Evolutionary conservation across 768 basidiomycete genomes (phyloP), one percentile per base, ranked within the genome.

Genomic region (Xerocomus spinulosus): DNA sequence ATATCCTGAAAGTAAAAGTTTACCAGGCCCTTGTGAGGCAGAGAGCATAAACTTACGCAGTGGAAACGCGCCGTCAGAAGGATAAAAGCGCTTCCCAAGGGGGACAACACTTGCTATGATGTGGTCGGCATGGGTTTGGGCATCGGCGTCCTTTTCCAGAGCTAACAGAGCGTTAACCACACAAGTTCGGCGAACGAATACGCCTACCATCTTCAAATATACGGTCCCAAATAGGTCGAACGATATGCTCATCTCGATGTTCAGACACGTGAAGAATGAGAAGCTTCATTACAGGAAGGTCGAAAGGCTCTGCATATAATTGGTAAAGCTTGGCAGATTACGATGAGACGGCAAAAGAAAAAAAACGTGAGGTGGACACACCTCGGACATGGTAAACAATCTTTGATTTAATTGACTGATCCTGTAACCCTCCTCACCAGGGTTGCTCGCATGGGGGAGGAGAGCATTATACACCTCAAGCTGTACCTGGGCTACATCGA

Each of bases 401-500:
- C 71, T 71, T 56, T 72, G 75, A 25, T 78, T 77, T 33, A 87
- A 67, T n/a, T 73, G 59, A 49, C 73, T 76, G 57, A 88, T 79
- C 55, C 80, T 77, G 48, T 79, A 76, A 33, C 83, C 80, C 46
- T 81, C 78, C 54, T 80, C 82, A 2, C 74, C 78, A 12, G 78
- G 77, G 50, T 85, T 80, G 50, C 76, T 71, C 24, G 79, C 68
- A 51, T 82, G 83, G 15, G 83, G 80, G 7, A 73, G 62, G 14
- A 92, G 73, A 10, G 73, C 70, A 54, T 87, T 79, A 59, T 82
- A 88, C 39, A 96, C 78, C 66, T 97, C 95, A n/a, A 94, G 71
- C 62, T 99, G 96, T 9, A 98, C 92, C 68, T 95, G 88, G 6
- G 93, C 90, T 21, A 99, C 96, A 36, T 99, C 96, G 12, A 97